Evolutionary conservation across 176 grass and related monocot species (phyloP).

Genomic region (Aegilops sharonensis): DNA sequence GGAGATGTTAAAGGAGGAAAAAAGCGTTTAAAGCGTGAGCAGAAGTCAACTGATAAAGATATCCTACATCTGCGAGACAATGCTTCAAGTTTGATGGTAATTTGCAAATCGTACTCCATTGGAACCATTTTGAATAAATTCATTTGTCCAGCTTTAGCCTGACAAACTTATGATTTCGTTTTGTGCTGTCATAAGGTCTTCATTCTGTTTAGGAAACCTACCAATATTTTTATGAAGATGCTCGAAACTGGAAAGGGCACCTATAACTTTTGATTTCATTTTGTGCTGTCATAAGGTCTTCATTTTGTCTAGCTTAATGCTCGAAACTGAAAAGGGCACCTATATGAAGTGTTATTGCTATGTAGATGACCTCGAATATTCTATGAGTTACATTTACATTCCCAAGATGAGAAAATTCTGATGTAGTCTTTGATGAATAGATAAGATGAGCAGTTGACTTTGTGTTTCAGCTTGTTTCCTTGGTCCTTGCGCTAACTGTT

Average conservation of each 20-base stretch:
- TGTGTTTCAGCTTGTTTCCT: background rate
- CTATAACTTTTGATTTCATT: background rate
- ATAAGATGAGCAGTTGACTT: constrained; percentile 7
- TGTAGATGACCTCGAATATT: background rate
- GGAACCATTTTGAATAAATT: background rate
- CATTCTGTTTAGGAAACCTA: constrained; percentile 6
- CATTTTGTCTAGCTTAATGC: background rate
- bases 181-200: background rate
- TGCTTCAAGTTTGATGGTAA: constrained; percentile 42
- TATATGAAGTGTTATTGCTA: constrained; percentile 4
- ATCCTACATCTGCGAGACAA: constrained; percentile 23
- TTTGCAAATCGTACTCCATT: background rate
- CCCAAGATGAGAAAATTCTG: background rate
- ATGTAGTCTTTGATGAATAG: constrained; percentile 1
- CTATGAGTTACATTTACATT: background rate
- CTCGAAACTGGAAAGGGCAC: background rate
- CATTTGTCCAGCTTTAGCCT: background rate
- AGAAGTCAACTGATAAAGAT: constrained; percentile 40
- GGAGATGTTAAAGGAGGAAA: constrained; percentile 33
- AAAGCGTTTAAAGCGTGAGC: constrained; percentile 36
- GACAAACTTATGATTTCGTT: background rate
- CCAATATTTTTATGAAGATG: background rate
- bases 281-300: background rate
- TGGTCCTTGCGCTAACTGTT: background rate
- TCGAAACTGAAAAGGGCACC: background rate